Evolutionary conservation across 768 basidiomycete genomes (phyloP).

Genomic region (Mycena rosella): DNA sequence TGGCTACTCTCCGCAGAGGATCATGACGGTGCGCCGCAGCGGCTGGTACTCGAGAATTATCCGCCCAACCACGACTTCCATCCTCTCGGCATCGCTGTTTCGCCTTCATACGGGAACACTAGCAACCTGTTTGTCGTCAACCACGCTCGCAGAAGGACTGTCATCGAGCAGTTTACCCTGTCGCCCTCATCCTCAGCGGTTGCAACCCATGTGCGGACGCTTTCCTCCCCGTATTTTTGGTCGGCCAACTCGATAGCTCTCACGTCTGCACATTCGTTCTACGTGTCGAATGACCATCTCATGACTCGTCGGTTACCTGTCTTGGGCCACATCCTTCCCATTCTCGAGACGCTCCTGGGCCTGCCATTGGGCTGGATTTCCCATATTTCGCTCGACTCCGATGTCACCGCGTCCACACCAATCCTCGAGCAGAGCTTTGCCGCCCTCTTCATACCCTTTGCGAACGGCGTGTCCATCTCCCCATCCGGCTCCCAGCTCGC

Average conservation of each 20-base stretch:
- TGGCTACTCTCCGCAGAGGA: constrained; percentile 56
- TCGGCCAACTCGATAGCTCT: constrained; percentile 77
- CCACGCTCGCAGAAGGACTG: constrained; percentile 71
- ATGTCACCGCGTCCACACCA: constrained; percentile 42
- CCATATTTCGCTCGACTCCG: constrained; percentile 62
- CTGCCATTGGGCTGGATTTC: constrained; percentile 73
- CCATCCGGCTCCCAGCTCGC: constrained; percentile 64
- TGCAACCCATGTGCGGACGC: constrained; percentile 70
- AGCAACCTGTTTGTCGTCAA: constrained; percentile 74
- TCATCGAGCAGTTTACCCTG: constrained; percentile 77
- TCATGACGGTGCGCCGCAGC: constrained; percentile 47
- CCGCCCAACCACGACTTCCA: constrained; percentile 75
- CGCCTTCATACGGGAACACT: constrained; percentile 62
- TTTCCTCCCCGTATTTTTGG: constrained; percentile 68
- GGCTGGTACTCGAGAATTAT: constrained; percentile 62
- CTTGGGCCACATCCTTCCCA: constrained; percentile 64
- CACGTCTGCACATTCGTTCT: constrained; percentile 76
- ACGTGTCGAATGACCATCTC: constrained; percentile 79
- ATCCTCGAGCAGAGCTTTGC: constrained; percentile 51
- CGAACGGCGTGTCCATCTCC: constrained; percentile 78
- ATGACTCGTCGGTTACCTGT: constrained; percentile 71
- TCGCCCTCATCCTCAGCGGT: constrained; percentile 56
- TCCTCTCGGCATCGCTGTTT: constrained; percentile 74
- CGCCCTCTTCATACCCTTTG: constrained; percentile 67
- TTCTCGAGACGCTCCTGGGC: constrained; percentile 66